These are phyloP conservation scores for Carex arenaria DNA, from an alignment of 202 grass and related monocot genomes.

Conservation along the genomic window DNA sequence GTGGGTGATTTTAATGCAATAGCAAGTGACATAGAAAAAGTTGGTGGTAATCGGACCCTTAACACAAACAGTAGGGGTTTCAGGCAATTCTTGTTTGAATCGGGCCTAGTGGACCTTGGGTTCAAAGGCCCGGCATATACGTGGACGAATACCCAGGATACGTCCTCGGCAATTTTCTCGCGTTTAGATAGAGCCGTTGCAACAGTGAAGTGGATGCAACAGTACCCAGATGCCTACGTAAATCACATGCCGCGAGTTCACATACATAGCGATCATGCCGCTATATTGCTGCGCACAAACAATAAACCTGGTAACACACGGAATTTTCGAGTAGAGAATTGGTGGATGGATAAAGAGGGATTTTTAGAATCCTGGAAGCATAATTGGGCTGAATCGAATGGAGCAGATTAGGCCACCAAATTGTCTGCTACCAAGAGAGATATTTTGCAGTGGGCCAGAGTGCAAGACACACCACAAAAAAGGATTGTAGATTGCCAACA, in stretches of 20 bases:
- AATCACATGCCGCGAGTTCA: not conserved
- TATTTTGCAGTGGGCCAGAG: too few relatives aligned
- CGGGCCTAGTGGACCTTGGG: not conserved
- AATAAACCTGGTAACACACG: accelerated
- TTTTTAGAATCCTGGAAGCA: too few relatives aligned
- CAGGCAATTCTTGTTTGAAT: not conserved
- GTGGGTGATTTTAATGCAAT: not conserved
- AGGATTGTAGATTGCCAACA: too few relatives aligned
- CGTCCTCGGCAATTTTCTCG: not conserved
- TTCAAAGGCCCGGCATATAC: not conserved
- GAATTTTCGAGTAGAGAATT: not conserved
- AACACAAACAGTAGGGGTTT: not conserved
- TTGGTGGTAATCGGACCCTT: not conserved
- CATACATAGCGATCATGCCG: too few relatives aligned
- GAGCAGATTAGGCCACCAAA: too few relatives aligned
- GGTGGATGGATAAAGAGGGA: not conserved
- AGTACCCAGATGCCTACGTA: not conserved
- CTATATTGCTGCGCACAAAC: too few relatives aligned
- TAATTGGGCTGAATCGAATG: too few relatives aligned
- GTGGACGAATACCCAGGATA: not conserved
- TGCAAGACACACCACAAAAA: too few relatives aligned
- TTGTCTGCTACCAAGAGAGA: too few relatives aligned
- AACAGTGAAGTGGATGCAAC: not conserved
- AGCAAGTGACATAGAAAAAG: not conserved
- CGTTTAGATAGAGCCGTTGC: not conserved